Evolutionary conservation across 345 rosid genomes (phyloP).

Genomic region (Lenwebbia sp.): DNA sequence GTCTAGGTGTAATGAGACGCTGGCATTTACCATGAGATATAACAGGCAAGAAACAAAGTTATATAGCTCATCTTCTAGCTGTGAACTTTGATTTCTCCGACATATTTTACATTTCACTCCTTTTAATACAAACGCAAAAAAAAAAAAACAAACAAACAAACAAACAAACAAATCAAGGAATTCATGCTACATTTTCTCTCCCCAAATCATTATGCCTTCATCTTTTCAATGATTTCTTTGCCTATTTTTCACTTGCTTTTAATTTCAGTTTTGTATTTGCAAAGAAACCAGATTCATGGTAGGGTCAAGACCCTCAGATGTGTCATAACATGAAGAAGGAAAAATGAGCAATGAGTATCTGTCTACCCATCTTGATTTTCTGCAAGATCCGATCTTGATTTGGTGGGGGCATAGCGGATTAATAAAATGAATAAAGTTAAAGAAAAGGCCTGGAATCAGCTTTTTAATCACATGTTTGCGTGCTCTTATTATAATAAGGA

Average conservation of each 20-base stretch:
- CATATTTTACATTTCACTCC: neutral
- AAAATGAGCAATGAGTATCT: neutral
- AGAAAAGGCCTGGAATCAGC: neutral
- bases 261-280: neutral
- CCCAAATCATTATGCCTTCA: neutral
- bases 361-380: neutral
- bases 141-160: neutral
- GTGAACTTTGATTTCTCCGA: neutral
- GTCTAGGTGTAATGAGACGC: neutral
- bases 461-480: neutral
- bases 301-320: neutral
- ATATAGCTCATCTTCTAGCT: neutral
- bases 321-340: neutral
- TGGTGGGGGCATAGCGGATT: neutral
- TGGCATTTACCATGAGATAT: neutral
- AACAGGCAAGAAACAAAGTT: neutral
- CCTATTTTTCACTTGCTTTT: neutral
- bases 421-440: neutral
- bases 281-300: neutral
- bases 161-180: neutral
- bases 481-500: neutral
- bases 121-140: neutral
- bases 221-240: neutral
- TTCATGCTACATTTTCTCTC: neutral
- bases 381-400: neutral